Evolutionary conservation across 768 basidiomycete species (phyloP).

Genomic region (Rhodotorula taiwanensis): DNA sequence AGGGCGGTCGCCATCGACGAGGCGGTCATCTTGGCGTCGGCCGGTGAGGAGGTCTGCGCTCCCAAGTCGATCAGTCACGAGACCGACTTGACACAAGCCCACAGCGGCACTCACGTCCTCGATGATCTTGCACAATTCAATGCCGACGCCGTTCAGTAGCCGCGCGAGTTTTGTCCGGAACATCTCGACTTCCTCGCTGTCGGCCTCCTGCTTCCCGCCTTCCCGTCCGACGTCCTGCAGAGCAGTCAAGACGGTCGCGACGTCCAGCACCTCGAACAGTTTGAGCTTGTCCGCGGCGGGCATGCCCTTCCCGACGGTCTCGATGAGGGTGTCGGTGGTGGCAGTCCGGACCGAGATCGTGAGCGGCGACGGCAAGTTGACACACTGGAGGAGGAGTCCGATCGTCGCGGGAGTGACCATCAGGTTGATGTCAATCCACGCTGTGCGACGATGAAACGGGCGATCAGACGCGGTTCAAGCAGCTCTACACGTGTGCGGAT

Average conservation of each 20-base stretch:
- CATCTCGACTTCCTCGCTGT: conserved; percentile 68
- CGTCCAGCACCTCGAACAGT: conserved; percentile 77
- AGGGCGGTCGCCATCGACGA: conserved; percentile 40
- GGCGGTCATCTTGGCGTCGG: conserved; percentile 13
- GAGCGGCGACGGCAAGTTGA: conserved; percentile 59
- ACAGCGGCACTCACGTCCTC: conserved; percentile 55
- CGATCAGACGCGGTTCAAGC: not conserved
- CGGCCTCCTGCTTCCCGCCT: conserved; percentile 60
- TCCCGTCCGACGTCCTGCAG: conserved; percentile 57
- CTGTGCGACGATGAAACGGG: conserved; percentile 47
- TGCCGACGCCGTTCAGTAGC: conserved; percentile 69
- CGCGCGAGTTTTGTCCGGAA: conserved; percentile 84
- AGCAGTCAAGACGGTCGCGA: conserved; percentile 71
- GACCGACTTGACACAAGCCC: not conserved
- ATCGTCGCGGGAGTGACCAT: conserved; percentile 87
- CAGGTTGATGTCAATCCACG: conserved; percentile 96
- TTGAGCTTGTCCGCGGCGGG: conserved; percentile 83
- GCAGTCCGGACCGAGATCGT: conserved; percentile 69
- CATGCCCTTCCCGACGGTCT: conserved; percentile 84
- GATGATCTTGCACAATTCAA: conserved; percentile 73
- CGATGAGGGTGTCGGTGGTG: conserved; percentile 67
- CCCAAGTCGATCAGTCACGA: not conserved
- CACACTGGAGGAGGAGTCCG: conserved; percentile 70
- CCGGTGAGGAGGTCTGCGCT: not conserved
- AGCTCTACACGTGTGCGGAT: not conserved